Conservation (phyloP, 257 asterid genomes). For the Capsicum baccatum region DNA sequence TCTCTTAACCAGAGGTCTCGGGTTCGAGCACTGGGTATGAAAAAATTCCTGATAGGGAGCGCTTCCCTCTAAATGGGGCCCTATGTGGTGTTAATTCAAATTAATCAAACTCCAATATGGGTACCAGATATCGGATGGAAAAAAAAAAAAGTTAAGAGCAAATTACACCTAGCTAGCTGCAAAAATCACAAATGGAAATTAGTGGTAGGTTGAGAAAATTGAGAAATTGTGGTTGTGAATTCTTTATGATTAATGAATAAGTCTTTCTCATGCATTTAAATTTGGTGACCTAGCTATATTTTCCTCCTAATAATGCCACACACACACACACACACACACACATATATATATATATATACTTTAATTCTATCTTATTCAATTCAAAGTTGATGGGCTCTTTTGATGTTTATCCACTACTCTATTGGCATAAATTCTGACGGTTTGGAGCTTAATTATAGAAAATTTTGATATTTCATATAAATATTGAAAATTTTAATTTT, state of each 20-base stretch:
- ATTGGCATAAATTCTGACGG: too few species aligned
- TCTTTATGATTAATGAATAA: constrained; percentile 33
- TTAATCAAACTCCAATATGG: too few species aligned
- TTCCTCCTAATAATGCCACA: background rate
- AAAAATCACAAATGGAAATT: background rate
- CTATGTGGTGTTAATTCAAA: too few species aligned
- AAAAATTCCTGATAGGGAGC: too few species aligned
- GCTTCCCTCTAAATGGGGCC: too few species aligned
- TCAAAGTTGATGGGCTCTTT: background rate
- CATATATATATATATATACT: background rate
- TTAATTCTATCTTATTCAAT: background rate
- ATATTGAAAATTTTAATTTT: too few species aligned
- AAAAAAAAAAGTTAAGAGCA: background rate
- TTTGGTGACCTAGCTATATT: background rate
- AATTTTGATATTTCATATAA: too few species aligned
- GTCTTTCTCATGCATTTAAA: constrained; percentile 39
- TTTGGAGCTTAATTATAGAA: too few species aligned
- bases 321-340: too few species aligned
- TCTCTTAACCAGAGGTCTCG: too few species aligned
- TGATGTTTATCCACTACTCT: constrained; percentile 5
- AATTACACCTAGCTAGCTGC: background rate
- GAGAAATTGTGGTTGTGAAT: constrained; percentile 35
- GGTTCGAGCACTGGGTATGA: too few species aligned
- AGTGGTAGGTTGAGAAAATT: constrained; percentile 21
- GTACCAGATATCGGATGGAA: too few species aligned